A percentile compares a stretch with the other conserved stretches of the same genome.
phyloP scores from a whole-genome alignment of 2,329 filamentous ascomycete species.

The Calonectria pseudoturangicola region DNA sequence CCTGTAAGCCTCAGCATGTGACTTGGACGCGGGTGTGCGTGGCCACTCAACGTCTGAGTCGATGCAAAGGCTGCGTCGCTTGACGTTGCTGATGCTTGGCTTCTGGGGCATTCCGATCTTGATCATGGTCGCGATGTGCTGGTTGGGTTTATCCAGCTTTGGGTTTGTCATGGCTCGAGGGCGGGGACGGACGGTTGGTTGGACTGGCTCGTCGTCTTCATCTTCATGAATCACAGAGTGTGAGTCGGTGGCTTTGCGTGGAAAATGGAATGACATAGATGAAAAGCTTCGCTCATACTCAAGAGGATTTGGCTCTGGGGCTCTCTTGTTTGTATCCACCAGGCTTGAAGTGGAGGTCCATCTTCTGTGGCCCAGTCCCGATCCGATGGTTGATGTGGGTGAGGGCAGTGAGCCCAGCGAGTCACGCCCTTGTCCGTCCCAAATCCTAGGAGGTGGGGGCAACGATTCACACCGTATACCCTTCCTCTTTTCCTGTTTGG shows the following conservation, averaged over 20 bases:
- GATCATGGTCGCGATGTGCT: neutral
- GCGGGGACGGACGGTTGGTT: neutral
- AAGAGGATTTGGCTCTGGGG: neutral
- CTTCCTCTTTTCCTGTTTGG: neutral
- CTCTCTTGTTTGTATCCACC: neutral
- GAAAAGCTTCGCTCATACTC: conserved; percentile 20
- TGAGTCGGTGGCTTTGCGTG: neutral
- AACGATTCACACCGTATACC: neutral
- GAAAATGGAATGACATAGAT: conserved; percentile 9
- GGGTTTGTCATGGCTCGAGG: neutral
- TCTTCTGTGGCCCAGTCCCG: neutral
- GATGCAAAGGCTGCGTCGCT: conserved; percentile 11
- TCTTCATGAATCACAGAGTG: neutral
- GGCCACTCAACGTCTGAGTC: conserved; percentile 1
- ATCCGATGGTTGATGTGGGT: neutral
- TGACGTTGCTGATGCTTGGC: conserved; percentile 13
- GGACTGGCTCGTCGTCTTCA: neutral
- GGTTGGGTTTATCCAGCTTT: neutral
- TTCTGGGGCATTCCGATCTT: conserved; percentile 8
- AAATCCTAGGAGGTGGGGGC: neutral
- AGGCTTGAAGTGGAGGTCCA: conserved; percentile 15
- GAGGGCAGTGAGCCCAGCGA: neutral
- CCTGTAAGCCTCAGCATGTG: neutral
- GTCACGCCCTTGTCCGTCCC: neutral
- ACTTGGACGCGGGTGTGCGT: conserved; percentile 9